Evolutionary conservation across 2,329 filamentous ascomycete genomes (phyloP), one percentile per base, ranked within the genome.

Genomic region (Fusarium buharicum): DNA sequence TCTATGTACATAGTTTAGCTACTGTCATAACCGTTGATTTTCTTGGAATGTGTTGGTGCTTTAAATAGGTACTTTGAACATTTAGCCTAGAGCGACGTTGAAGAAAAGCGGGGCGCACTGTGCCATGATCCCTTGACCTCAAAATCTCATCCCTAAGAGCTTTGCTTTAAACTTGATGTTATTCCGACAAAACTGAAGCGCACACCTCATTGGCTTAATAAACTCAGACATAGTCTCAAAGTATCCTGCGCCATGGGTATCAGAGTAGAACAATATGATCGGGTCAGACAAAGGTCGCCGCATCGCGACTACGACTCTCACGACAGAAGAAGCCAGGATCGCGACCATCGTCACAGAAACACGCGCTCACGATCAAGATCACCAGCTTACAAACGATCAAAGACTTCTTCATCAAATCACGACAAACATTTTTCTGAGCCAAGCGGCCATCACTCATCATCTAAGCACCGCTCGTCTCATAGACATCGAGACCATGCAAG

Each of bases 81-180:
- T 22, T 22, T 33, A 55, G 53, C 18, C 17, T 38, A 36, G 34
- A 36, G 55, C 24, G 41, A 44, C 34, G 37, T 43, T 24, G 1
- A 38, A 30, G 33, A 60, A 65, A 65, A 55, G 67, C 39, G 67
- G 67, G n/a, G 53, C 68, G 68, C 68, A 70, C 68, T 70, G 67
- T 70, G 55, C 39, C 17, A 58, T 22, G 4, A 22, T 53, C 48
- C 55, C 63, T 57, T 51, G 50, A 62, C 46, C 37, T 49, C 64
- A 53, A 67, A 66, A 62, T 67, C 64, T 59, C 53, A 39, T 50
- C 33, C 47, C 40, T 16, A 46, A 50, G 52, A 51, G 39, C 53
- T 37, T 34, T 34, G 52, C 53, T 37, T 34, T 31, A 47, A 66
- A 51, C 46, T 51, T 46, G 18, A 57, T 22, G 52, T 47, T 30